A percentile compares a stretch with the other conserved stretches of the same genome.
Evolutionary conservation across 768 basidiomycete genomes (phyloP).

Genomic region (Serpula lacrymans): DNA sequence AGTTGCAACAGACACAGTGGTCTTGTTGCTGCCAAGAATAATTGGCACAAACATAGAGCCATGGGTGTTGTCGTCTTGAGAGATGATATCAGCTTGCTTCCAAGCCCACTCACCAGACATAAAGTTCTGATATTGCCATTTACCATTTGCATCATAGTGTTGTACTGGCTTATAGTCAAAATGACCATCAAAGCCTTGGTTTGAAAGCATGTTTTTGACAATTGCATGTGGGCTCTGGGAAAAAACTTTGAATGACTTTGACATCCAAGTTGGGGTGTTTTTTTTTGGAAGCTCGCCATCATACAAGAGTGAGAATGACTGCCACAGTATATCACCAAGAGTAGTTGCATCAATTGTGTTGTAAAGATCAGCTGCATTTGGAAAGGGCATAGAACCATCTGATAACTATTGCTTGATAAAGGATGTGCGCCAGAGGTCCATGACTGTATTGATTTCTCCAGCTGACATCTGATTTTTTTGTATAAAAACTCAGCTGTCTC

Average conservation of each 20-base stretch:
- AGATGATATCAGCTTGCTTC: slow-evolving; percentile 14
- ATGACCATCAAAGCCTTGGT: slow-evolving; percentile 15
- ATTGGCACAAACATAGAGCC: slow-evolving; percentile 13
- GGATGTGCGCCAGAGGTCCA: slow-evolving; percentile 22
- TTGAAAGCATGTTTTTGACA: slow-evolving; percentile 16
- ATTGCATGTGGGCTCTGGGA: slow-evolving; percentile 12
- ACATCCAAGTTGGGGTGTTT: slow-evolving; percentile 23
- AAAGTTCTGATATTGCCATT: slow-evolving; percentile 22
- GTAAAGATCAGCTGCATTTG: slow-evolving; percentile 27
- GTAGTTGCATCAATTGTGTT: slow-evolving; percentile 30
- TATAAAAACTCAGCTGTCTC: slow-evolving; percentile 14
- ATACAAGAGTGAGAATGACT: slow-evolving; percentile 28
- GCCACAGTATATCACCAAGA: slow-evolving; percentile 36
- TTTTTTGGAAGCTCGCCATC: slow-evolving; percentile 10
- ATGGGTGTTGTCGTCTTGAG: slow-evolving; percentile 4
- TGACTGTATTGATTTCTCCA: slow-evolving; percentile 20
- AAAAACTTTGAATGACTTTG: slow-evolving; percentile 22
- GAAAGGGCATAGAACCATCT: slow-evolving; percentile 21
- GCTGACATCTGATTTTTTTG: slow-evolving; percentile 17
- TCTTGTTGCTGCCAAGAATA: slow-evolving; percentile 21
- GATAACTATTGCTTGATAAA: slow-evolving; percentile 2
- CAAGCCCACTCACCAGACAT: slow-evolving; percentile 28
- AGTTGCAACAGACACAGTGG: slow-evolving; percentile 19
- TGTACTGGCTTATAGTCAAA: slow-evolving; percentile 18
- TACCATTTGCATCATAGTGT: slow-evolving; percentile 17